Evolutionary conservation across 2,329 filamentous ascomycete species (phyloP).

Genomic region (Hypoxylon sp.): DNA sequence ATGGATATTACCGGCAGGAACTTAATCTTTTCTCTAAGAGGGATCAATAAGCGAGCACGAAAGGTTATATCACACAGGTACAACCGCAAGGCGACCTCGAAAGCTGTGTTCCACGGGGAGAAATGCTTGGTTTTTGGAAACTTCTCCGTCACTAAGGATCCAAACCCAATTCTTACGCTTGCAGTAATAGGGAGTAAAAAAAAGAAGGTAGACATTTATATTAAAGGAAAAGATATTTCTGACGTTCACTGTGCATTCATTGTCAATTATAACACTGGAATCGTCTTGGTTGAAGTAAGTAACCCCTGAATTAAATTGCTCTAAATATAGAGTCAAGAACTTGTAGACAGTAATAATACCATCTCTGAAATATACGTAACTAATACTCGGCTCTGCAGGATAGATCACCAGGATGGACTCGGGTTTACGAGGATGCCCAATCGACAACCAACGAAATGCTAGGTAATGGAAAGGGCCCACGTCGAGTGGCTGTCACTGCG

Average conservation of each 20-base stretch:
- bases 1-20: not conserved
- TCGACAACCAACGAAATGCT: not conserved
- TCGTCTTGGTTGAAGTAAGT: conserved; percentile 29
- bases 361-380: not conserved
- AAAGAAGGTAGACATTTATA: conserved; percentile 16
- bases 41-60: conserved; percentile 5
- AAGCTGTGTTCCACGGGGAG: not conserved
- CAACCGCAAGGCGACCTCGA: not conserved
- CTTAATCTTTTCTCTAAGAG: not conserved
- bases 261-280: conserved; percentile 22
- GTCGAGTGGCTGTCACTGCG: conserved; percentile 4
- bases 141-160: not conserved
- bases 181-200: conserved; percentile 15
- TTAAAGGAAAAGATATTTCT: conserved; percentile 15
- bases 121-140: conserved; percentile 5
- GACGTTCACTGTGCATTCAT: conserved; percentile 15
- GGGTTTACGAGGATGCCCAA: conserved; percentile 1
- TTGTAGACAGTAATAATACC: not conserved
- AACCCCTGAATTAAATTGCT: not conserved
- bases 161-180: not conserved
- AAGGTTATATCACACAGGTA: not conserved
- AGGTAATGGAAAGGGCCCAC: not conserved
- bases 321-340: too few species aligned
- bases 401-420: not conserved
- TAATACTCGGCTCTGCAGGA: not conserved